Evolutionary conservation across 345 rosid genomes (phyloP).

Genomic region (Lepidium africanum): DNA sequence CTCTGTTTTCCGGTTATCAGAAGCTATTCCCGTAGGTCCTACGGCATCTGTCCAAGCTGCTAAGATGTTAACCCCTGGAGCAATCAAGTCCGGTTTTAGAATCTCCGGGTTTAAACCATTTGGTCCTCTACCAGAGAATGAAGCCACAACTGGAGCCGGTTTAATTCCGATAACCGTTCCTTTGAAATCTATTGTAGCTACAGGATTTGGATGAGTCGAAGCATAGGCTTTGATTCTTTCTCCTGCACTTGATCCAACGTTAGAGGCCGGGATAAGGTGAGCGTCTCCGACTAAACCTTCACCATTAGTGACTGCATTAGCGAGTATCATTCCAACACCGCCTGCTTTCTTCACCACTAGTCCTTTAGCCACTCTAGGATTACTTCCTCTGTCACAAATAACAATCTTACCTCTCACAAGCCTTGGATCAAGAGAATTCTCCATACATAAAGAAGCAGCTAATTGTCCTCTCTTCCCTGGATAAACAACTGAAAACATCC

Average conservation of each 20-base stretch:
- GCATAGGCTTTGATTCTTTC: slow-evolving; percentile 49
- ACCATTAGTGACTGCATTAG: slow-evolving; percentile 63
- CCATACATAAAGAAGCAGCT: slow-evolving; percentile 62
- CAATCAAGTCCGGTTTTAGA: slow-evolving; percentile 67
- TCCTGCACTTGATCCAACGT: slow-evolving; percentile 54
- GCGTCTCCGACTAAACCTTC: slow-evolving; percentile 76
- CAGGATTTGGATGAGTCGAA: slow-evolving; percentile 25
- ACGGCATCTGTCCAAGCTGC: slow-evolving; percentile 77
- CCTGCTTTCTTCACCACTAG: slow-evolving; percentile 73
- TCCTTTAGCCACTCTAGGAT: slow-evolving; percentile 66
- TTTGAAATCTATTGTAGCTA: slow-evolving; percentile 52
- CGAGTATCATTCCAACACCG: slow-evolving; percentile 72
- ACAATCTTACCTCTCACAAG: slow-evolving; percentile 58
- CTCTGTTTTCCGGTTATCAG: slow-evolving; percentile 51
- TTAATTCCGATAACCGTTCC: slow-evolving; percentile 64
- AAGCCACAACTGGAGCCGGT: slow-evolving; percentile 74
- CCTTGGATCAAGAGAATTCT: slow-evolving; percentile 53
- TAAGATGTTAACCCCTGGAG: slow-evolving; percentile 41
- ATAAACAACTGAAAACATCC: slow-evolving; percentile 60
- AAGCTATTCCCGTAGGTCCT: slow-evolving; percentile 60
- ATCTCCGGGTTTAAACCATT: slow-evolving; percentile 66
- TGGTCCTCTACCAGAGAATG: slow-evolving; percentile 65
- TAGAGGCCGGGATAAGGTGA: slow-evolving; percentile 58
- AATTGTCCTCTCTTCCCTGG: slow-evolving; percentile 53
- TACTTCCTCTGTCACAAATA: slow-evolving; percentile 67